Base-by-base conservation (phyloP, 495 filamentous ascomycete species). In the Cercophora newfieldiana region DNA sequence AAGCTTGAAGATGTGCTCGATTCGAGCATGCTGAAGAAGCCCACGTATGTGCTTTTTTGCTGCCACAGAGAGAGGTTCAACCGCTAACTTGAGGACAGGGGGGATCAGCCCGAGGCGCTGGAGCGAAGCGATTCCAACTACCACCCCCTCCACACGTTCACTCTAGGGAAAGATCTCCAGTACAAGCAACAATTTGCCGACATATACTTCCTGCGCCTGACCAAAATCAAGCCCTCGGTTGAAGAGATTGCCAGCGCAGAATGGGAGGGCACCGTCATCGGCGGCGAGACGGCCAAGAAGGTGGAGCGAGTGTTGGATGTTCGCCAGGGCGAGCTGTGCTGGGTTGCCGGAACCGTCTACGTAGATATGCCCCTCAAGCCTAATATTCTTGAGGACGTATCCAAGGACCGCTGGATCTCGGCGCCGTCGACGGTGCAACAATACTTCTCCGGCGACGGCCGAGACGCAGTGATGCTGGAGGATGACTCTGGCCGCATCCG, bases 361-460 rank as follows among this genome's bases (percentile, higher is more conserved):
- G 96, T 97, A 89, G 94, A 97, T 65, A 92, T 98, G 92, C 89
- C 91, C 18, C 74, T 97, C 70, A 99, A 99, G 76, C 96, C 96
- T 0, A 97, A 97, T 72, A 93, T 99, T 79, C 81, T 99, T 31
- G 94, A 97, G 25, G 96, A 99, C 69, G 87, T 99, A 30, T 89
- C 90, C 5, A 96, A 96, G 78, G 93, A 98, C 75, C 90, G 92
- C 71, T 97, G 91, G 87, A 91, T 94, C 30, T 87, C 89, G 1
- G 91, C 91, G 1, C 93, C 92, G n/a, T 87, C 89, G 26, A 83
- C 89, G n/a, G 81, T 89, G 55, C 84, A 87, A 61, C 95, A 93
- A 64, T 98, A 96, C 75, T 79, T 86, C 64, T 73, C 80, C n/a
- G 81, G 80, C 1, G 82, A 83, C 19, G 88, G 83, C 28, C 69